These are phyloP conservation scores for Boletus subcaerulescens DNA, from an alignment of 768 basidiomycete species.

Conservation along the genomic window DNA sequence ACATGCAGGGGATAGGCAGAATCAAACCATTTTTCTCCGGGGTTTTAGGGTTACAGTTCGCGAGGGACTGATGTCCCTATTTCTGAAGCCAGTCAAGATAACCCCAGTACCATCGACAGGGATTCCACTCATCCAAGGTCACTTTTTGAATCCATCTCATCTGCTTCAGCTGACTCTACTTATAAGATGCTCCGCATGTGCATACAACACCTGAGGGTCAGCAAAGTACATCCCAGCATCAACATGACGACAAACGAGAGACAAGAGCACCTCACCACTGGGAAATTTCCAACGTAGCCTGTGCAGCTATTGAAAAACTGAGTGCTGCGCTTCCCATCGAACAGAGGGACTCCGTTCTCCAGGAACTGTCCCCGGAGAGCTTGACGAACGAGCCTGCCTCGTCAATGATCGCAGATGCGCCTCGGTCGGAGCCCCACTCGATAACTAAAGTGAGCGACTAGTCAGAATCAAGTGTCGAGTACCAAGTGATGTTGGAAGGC, in stretches of 20 bases:
- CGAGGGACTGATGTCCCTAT: too few relatives aligned
- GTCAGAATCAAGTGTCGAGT: constrained; percentile 3
- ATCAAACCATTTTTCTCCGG: too few relatives aligned
- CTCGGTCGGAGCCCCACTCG: constrained; percentile 87
- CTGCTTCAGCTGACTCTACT: too few relatives aligned
- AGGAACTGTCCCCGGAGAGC: constrained; percentile 67
- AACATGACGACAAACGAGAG: neutral
- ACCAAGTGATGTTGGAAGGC: constrained; percentile 25
- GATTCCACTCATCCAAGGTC: too few relatives aligned
- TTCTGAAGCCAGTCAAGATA: too few relatives aligned
- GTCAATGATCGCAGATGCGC: constrained; percentile 44
- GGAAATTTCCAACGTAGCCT: constrained; percentile 83
- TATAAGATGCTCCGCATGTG: too few relatives aligned
- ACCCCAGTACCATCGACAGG: too few relatives aligned
- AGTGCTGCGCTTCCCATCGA: constrained; percentile 82
- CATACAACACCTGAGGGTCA: too few relatives aligned
- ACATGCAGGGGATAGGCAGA: too few relatives aligned
- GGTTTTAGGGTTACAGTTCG: too few relatives aligned
- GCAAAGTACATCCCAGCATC: neutral
- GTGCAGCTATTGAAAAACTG: constrained; percentile 81
- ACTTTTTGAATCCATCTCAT: too few relatives aligned
- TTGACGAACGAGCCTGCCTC: constrained; percentile 69
- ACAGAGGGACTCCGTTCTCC: constrained; percentile 76
- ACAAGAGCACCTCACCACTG: constrained; percentile 49
- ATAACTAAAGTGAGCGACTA: constrained; percentile 43